A percentile compares a stretch with the other conserved stretches of the same genome.
These are phyloP conservation scores for Monocercomonoides exilis DNA, from an alignment of 78 protist genomes.

Conservation along the genomic window DNA sequence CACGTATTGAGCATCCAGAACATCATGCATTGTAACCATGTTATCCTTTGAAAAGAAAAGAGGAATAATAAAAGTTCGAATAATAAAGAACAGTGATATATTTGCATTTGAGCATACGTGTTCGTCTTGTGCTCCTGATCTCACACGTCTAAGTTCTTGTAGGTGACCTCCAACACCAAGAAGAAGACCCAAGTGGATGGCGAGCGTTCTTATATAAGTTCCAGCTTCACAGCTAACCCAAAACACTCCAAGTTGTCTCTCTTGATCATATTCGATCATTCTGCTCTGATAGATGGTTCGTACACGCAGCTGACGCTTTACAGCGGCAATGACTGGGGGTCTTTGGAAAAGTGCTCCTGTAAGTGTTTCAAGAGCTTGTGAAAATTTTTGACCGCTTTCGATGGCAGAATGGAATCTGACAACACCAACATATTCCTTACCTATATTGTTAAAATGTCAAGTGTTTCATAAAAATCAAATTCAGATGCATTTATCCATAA, in stretches of 20 bases:
- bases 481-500: too few relatives aligned
- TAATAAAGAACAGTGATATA: background rate
- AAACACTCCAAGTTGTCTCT: slow-evolving; percentile 35
- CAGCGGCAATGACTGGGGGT: slow-evolving; percentile 97
- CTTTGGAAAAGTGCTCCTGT: slow-evolving; percentile 98
- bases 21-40: slow-evolving; percentile 96
- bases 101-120: too few relatives aligned
- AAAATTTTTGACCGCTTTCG: slow-evolving; percentile 24
- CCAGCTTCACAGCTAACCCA: slow-evolving; percentile 40
- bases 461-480: background rate
- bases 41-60: slow-evolving; percentile 26
- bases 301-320: slow-evolving; percentile 88
- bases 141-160: slow-evolving; percentile 92
- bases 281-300: slow-evolving; percentile 87
- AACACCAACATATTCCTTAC: slow-evolving; percentile 95
- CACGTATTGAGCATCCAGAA: slow-evolving; percentile 93
- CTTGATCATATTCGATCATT: slow-evolving; percentile 85
- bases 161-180: slow-evolving; percentile 92
- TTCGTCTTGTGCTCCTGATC: slow-evolving; percentile 49
- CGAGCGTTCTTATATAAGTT: slow-evolving; percentile 98
- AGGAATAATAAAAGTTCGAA: background rate
- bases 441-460: slow-evolving; percentile 35
- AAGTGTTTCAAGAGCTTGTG: slow-evolving; percentile 61
- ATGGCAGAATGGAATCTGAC: slow-evolving; percentile 72
- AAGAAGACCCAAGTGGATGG: slow-evolving; percentile 96